phyloP scores from a whole-genome alignment of 2,329 filamentous ascomycete genomes.

The Akanthomyces muscarius region DNA sequence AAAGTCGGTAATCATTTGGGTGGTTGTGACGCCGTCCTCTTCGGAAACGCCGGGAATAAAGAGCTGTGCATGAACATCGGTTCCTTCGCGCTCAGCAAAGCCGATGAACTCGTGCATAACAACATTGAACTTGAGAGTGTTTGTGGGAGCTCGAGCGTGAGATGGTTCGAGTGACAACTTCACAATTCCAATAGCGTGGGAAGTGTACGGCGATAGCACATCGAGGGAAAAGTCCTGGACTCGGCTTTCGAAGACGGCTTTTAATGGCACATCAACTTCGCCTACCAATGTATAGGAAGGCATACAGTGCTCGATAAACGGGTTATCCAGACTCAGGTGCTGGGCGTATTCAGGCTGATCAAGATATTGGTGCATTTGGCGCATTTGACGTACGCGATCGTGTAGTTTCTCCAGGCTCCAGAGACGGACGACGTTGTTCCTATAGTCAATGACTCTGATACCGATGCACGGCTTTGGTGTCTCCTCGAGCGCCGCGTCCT shows the following conservation, averaged over 20 bases:
- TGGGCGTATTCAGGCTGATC: conserved; percentile 92
- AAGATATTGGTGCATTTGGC: conserved; percentile 94
- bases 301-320: conserved; percentile 87
- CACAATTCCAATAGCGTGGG: conserved; percentile 84
- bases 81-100: conserved; percentile 93
- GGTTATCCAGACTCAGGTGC: conserved; percentile 88
- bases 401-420: conserved; percentile 95
- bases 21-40: conserved; percentile 88
- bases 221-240: conserved; percentile 94
- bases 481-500: conserved; percentile 75
- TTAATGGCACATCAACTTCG: conserved; percentile 86
- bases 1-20: conserved; percentile 89
- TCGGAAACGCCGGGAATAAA: conserved; percentile 89
- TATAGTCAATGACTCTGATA: conserved; percentile 87
- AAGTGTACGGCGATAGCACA: conserved; percentile 87
- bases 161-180: conserved; percentile 90
- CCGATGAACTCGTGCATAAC: conserved; percentile 96
- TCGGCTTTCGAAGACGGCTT: conserved; percentile 87
- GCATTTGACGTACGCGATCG: conserved; percentile 83
- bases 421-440: conserved; percentile 76
- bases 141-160: conserved; percentile 84
- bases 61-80: conserved; percentile 93
- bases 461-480: conserved; percentile 86
- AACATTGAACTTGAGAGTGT: conserved; percentile 95
- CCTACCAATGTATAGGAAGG: conserved; percentile 89